These are phyloP conservation scores for Neurospora sp. DNA, from an alignment of 495 filamentous ascomycete genomes.

Conservation along the genomic window DNA sequence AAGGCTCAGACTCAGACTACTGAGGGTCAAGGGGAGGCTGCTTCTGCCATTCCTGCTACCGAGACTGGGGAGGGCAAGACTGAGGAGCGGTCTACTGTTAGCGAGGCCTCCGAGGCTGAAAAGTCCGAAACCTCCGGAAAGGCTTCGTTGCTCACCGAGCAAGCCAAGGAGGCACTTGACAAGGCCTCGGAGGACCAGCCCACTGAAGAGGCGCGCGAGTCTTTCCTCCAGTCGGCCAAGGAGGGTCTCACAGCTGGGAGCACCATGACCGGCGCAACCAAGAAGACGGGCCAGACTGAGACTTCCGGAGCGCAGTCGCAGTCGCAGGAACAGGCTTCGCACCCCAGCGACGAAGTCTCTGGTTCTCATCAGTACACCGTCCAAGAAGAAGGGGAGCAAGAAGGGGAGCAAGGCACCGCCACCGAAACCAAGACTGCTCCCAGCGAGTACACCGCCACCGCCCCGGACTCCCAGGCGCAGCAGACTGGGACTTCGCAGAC, in stretches of 20 bases:
- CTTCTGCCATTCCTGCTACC: background rate
- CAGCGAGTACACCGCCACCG: background rate
- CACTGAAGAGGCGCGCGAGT: conserved; percentile 13
- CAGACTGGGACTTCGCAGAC: background rate
- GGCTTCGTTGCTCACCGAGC: conserved; percentile 13
- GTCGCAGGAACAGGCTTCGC: background rate
- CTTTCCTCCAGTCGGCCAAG: conserved; percentile 15
- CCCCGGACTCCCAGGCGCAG: background rate
- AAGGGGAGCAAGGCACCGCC: background rate
- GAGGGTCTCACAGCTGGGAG: background rate
- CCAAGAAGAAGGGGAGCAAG: background rate
- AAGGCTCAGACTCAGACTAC: background rate
- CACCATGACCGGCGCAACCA: conserved; percentile 1
- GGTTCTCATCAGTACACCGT: background rate
- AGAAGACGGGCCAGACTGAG: background rate
- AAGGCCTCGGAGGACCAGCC: conserved; percentile 18
- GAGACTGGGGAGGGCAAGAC: background rate
- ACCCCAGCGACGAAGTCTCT: background rate
- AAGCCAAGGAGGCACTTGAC: conserved; percentile 21
- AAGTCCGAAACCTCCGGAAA: background rate
- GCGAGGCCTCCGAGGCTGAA: background rate
- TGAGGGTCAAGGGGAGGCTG: background rate
- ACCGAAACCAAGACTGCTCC: background rate
- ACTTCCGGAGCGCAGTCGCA: background rate
- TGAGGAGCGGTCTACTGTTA: background rate